A percentile compares a stretch with the other conserved stretches of the same genome.
These are phyloP conservation scores for Moricandia arvensis DNA, from an alignment of 345 rosid species.

Conservation along the genomic window DNA sequence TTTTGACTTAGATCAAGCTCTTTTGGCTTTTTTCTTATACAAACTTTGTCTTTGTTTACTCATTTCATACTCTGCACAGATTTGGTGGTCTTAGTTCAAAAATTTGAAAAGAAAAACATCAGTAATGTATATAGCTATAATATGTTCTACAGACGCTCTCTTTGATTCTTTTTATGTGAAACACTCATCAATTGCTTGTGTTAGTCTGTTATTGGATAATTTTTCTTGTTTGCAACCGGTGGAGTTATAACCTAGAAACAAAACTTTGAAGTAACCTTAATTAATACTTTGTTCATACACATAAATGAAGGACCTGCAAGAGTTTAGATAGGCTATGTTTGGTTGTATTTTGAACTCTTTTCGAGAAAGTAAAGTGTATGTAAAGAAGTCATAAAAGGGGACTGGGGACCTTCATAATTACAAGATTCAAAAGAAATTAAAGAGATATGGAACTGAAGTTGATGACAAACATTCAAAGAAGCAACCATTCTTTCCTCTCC, in stretches of 20 bases:
- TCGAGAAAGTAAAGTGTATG: conserved; percentile 7
- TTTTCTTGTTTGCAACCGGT: neutral
- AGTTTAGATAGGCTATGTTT: neutral
- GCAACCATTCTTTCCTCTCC: neutral
- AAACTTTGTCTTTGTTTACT: conserved; percentile 4
- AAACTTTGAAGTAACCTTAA: neutral
- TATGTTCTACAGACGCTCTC: conserved; percentile 6
- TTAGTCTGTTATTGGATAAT: neutral
- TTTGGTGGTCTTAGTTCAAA: conserved; percentile 11
- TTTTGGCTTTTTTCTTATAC: conserved; percentile 17
- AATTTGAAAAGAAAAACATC: neutral
- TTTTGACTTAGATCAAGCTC: neutral
- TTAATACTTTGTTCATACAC: neutral
- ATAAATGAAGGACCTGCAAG: neutral
- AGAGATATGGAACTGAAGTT: conserved; percentile 34
- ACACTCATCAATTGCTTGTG: neutral
- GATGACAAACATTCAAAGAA: conserved; percentile 31
- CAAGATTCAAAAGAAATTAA: conserved; percentile 21
- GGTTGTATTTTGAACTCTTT: neutral
- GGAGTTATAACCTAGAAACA: conserved; percentile 1
- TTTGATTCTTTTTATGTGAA: neutral
- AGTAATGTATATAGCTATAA: conserved; percentile 32
- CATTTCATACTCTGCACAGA: neutral
- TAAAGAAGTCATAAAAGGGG: neutral
- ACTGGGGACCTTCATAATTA: conserved; percentile 15